phyloP scores from a whole-genome alignment of 75 land plant genomes.

The Sequoiadendron giganteum region DNA sequence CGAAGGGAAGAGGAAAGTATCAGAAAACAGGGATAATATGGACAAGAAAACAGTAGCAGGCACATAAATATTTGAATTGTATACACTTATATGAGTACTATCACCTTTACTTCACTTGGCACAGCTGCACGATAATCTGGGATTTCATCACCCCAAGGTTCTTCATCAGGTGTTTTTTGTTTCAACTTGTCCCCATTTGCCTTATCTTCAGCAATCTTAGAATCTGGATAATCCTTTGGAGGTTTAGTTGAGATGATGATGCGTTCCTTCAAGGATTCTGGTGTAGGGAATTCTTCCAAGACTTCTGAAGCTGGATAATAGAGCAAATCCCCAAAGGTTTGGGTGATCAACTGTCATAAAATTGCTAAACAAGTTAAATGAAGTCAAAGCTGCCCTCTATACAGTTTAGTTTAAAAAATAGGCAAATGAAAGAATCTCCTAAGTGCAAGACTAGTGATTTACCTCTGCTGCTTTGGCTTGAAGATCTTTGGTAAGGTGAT shows the following conservation, averaged over 20 bases:
- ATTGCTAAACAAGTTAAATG: slow-evolving; percentile 5
- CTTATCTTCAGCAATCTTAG: slow-evolving; percentile 16
- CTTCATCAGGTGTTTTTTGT: slow-evolving; percentile 26
- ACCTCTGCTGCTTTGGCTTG: slow-evolving; percentile 93
- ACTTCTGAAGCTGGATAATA: slow-evolving; percentile 36
- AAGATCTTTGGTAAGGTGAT: slow-evolving; percentile 76
- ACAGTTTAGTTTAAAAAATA: neutral
- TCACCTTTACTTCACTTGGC: slow-evolving; percentile 3
- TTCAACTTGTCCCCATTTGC: slow-evolving; percentile 6
- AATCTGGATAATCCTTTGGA: slow-evolving; percentile 75
- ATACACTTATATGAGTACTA: neutral
- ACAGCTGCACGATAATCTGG: slow-evolving; percentile 1
- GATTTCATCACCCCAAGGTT: slow-evolving; percentile 27
- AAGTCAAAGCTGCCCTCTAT: neutral
- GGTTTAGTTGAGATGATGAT: slow-evolving; percentile 91
- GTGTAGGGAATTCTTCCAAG: slow-evolving; percentile 80
- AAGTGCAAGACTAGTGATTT: neutral
- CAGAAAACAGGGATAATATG: neutral
- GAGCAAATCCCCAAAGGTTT: slow-evolving; percentile 59
- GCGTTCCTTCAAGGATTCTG: slow-evolving; percentile 64
- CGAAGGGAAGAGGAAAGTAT: neutral
- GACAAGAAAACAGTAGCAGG: neutral
- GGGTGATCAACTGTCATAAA: slow-evolving; percentile 37
- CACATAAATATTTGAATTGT: neutral
- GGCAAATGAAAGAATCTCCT: neutral